Percentiles rank a stretch among this genome's conserved stretches.
These are phyloP conservation scores for Aspergillus sclerotiicarbonarius DNA, from an alignment of 495 filamentous ascomycete genomes.

Conservation along the genomic window DNA sequence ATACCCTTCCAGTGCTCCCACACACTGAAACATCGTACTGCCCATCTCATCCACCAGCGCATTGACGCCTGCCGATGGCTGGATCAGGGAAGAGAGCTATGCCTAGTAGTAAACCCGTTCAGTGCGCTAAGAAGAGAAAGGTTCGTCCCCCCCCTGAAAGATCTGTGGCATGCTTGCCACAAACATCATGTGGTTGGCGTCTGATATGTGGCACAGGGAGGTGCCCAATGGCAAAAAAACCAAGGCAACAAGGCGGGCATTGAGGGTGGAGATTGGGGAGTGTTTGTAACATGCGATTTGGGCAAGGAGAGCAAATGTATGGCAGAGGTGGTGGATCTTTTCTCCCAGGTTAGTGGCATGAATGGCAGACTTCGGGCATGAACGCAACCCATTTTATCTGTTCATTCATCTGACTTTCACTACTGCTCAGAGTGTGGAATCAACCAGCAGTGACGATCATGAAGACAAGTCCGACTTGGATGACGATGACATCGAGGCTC, in stretches of 20 bases:
- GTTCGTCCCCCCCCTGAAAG: constrained; percentile 18
- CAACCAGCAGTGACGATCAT: constrained; percentile 26
- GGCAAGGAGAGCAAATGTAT: constrained; percentile 76
- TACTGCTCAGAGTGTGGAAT: constrained; percentile 23
- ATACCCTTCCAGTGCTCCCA: background rate
- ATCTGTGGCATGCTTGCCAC: constrained; percentile 1
- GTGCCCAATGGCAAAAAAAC: constrained; percentile 30
- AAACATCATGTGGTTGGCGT: background rate
- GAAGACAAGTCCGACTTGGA: constrained; percentile 38
- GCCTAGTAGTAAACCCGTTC: constrained; percentile 23
- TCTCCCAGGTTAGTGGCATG: constrained; percentile 65
- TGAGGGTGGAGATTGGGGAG: constrained; percentile 75
- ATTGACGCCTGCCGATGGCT: constrained; percentile 14
- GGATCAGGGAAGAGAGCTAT: constrained; percentile 33
- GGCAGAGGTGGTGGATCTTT: constrained; percentile 67
- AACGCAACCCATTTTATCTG: background rate
- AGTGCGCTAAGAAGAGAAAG: constrained; percentile 37
- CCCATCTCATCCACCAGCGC: background rate
- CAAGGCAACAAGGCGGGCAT: constrained; percentile 38
- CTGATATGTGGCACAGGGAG: constrained; percentile 26
- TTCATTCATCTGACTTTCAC: background rate
- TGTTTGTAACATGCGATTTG: constrained; percentile 87
- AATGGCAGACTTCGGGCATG: background rate
- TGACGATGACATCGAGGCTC: constrained; percentile 73
- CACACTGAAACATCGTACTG: background rate